Percentiles rank a stretch among this genome's conserved stretches.
Conservation (phyloP, 148 eudicot species). For the Nepenthes gracilis region DNA sequence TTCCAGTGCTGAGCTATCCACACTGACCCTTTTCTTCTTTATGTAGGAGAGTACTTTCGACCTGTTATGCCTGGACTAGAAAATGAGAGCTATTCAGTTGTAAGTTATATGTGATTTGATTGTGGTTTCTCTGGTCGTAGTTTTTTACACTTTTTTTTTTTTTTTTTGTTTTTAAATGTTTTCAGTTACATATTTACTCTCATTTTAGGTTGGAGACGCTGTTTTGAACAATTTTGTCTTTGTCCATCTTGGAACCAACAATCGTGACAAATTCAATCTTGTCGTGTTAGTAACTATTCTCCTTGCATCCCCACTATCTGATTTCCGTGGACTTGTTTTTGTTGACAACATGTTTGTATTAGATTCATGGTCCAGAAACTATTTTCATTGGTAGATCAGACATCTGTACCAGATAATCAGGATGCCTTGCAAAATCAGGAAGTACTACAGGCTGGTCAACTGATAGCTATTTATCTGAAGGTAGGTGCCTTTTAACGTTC, state of each 20-base stretch:
- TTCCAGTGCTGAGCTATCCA: slow-evolving; percentile 6
- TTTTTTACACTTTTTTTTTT: not conserved
- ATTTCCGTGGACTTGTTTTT: not conserved
- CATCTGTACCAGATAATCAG: slow-evolving; percentile 80
- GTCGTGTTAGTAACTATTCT: slow-evolving; percentile 50
- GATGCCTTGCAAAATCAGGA: slow-evolving; percentile 91
- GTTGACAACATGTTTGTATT: slow-evolving; percentile 14
- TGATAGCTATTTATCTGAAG: slow-evolving; percentile 77
- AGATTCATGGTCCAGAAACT: slow-evolving; percentile 98
- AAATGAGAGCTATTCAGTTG: slow-evolving; percentile 46
- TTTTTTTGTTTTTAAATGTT: not conserved
- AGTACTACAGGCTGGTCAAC: slow-evolving; percentile 80
- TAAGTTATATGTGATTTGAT: slow-evolving; percentile 28
- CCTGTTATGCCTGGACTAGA: slow-evolving; percentile 74
- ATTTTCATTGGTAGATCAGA: slow-evolving; percentile 85
- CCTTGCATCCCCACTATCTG: not conserved
- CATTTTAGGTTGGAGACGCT: slow-evolving; percentile 68
- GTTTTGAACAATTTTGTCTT: slow-evolving; percentile 71
- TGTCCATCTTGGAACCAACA: slow-evolving; percentile 71
- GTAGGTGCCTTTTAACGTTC: slow-evolving; percentile 19
- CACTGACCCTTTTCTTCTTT: slow-evolving; percentile 6
- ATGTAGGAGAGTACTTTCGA: slow-evolving; percentile 69
- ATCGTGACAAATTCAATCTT: slow-evolving; percentile 89
- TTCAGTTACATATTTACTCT: slow-evolving; percentile 2
- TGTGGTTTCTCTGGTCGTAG: not conserved